Evolutionary conservation across 495 filamentous ascomycete species (phyloP).

Genomic region (Tuber magnatum): DNA sequence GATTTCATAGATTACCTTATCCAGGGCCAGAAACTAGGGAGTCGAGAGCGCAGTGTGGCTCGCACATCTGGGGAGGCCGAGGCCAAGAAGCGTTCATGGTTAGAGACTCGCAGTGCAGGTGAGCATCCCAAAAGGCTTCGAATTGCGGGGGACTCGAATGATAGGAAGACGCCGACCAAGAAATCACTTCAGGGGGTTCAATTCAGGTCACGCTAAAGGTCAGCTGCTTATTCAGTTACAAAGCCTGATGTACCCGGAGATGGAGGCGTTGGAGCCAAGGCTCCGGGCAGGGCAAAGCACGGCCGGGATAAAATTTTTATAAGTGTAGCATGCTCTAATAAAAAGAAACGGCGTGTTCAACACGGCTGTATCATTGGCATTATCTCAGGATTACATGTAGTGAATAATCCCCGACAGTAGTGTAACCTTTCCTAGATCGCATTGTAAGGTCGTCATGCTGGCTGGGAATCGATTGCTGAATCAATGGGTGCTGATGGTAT

Average conservation of each 20-base stretch:
- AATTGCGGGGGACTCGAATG: slow-evolving; percentile 16
- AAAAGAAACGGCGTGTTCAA: slow-evolving; percentile 11
- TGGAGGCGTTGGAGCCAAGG: not conserved
- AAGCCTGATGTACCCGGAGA: slow-evolving; percentile 21
- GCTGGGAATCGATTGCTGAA: too few relatives aligned
- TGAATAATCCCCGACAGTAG: not conserved
- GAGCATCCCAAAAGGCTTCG: slow-evolving; percentile 29
- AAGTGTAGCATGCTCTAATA: not conserved
- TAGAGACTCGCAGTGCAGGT: slow-evolving; percentile 9
- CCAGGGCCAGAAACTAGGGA: slow-evolving; percentile 10
- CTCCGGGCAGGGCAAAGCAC: not conserved
- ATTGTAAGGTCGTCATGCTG: slow-evolving; percentile 20
- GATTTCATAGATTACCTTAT: slow-evolving; percentile 45
- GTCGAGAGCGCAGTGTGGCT: not conserved
- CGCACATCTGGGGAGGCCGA: too few relatives aligned
- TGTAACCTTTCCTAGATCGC: not conserved
- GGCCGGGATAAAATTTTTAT: slow-evolving; percentile 9
- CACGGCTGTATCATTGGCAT: slow-evolving; percentile 29
- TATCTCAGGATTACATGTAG: slow-evolving; percentile 31
- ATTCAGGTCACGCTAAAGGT: slow-evolving; percentile 15
- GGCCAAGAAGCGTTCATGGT: slow-evolving; percentile 10
- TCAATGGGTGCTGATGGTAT: too few relatives aligned
- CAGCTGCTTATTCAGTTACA: slow-evolving; percentile 32
- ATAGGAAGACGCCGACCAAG: slow-evolving; percentile 33
- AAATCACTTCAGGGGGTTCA: slow-evolving; percentile 32